Evolutionary conservation across 2,329 filamentous ascomycete genomes (phyloP).

Genomic region (Ceratocystis smalleyi): DNA sequence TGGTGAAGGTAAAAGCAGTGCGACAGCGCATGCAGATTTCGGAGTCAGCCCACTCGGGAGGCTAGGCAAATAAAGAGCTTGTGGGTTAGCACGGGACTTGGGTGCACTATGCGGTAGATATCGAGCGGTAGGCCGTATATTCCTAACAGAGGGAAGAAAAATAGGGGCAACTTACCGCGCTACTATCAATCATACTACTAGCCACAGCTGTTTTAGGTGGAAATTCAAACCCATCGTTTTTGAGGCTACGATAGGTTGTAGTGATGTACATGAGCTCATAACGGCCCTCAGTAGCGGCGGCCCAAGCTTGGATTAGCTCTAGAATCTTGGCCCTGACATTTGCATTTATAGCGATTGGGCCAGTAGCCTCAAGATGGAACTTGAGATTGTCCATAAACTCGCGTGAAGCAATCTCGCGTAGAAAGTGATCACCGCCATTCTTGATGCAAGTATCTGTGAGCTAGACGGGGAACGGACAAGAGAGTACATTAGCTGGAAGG

Average conservation of each 20-base stretch:
- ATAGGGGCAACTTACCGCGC: conserved; percentile 49
- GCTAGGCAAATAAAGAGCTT: conserved; percentile 33
- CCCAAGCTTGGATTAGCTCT: conserved; percentile 87
- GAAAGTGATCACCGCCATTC: conserved; percentile 90
- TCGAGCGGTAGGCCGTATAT: neutral
- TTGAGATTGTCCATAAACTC: conserved; percentile 98
- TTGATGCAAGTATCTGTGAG: conserved; percentile 97
- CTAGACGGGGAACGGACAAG: conserved; percentile 29
- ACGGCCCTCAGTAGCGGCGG: conserved; percentile 71
- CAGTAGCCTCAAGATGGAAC: conserved; percentile 71
- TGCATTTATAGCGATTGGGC: conserved; percentile 57
- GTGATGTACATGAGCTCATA: conserved; percentile 72
- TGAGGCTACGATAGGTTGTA: conserved; percentile 69
- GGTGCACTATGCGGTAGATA: neutral
- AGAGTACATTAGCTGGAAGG: neutral
- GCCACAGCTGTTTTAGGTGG: conserved; percentile 73
- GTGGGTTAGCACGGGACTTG: too few relatives aligned
- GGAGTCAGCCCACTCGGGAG: conserved; percentile 93
- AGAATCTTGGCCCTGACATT: conserved; percentile 84
- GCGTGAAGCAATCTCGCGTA: conserved; percentile 83
- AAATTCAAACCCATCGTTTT: conserved; percentile 64
- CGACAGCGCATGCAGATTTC: conserved; percentile 98
- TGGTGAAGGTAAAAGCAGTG: conserved; percentile 91
- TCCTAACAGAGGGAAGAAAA: neutral
- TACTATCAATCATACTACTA: conserved; percentile 97